phyloP scores from a whole-genome alignment of 257 asterid genomes.

The Solanum pinnatisectum region DNA sequence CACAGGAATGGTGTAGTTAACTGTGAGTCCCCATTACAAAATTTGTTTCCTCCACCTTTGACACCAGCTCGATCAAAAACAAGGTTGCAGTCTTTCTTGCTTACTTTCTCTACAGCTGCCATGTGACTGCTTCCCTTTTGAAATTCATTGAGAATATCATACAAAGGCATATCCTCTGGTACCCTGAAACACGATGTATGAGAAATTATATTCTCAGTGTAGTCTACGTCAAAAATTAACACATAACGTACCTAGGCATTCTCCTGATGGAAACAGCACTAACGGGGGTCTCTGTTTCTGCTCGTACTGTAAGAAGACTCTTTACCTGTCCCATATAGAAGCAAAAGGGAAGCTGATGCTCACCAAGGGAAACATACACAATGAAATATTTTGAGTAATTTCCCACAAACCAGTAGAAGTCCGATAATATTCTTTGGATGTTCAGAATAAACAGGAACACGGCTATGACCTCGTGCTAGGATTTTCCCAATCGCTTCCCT shows the following conservation, averaged over 20 bases:
- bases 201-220: background rate
- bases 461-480: conserved; percentile 97
- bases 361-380: background rate
- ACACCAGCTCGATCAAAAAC: conserved; percentile 10
- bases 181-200: conserved; percentile 41
- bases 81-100: conserved; percentile 32
- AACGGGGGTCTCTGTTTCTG: conserved; percentile 93
- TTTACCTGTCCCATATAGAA: conserved; percentile 49
- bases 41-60: conserved; percentile 11
- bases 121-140: conserved; percentile 97
- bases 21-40: conserved; percentile 26
- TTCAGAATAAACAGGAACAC: conserved; percentile 84
- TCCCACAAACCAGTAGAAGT: conserved; percentile 74
- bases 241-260: conserved; percentile 64
- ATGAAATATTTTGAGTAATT: background rate
- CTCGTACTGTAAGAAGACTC: conserved; percentile 84
- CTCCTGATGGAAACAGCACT: conserved; percentile 89
- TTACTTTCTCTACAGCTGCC: conserved; percentile 97
- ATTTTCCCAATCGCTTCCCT: conserved; percentile 98
- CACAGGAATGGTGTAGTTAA: conserved; percentile 50
- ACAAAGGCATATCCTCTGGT: conserved; percentile 89
- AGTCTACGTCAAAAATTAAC: background rate
- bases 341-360: background rate
- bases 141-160: conserved; percentile 92
- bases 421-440: conserved; percentile 83